Base-by-base conservation (phyloP, 202 grass and related monocot species). In the Carex sylvatica region DNA sequence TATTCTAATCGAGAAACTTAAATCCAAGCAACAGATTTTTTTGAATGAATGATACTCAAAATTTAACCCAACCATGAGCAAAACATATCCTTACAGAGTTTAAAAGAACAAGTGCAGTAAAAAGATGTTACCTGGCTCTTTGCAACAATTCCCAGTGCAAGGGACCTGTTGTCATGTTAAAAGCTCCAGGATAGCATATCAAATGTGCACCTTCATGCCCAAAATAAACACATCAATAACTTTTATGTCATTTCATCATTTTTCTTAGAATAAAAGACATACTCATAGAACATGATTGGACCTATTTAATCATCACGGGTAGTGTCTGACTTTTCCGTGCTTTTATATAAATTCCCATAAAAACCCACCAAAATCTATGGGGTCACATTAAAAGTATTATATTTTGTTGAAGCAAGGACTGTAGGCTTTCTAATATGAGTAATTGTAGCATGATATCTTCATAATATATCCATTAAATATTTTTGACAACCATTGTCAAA, bases 161-260 rank as follows among this genome's bases (percentile, higher is more conserved):
- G 12, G 93, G 97, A 30, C 97, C 97, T 68, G 97, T 99, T 59
- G 97, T 96, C 97, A 99, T 99, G 83, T 99, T 99, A 71, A 99
- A 99, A 51, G 97, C 97, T 78, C 97, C 97, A 88, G 93, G 93
- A 87, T 99, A 96, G 74, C 97, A 99, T 78, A 96, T 71, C 85
- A 99, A 99, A 91, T 99, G 92, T 79, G 91, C 89, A 87, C 97
- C 97, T 95, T 77, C 71, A 78, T 5, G 71, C 1, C 58, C 44
- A 79, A 23, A 76, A 71, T 47, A 65, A 51, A 47, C 11, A 80
- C 61, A 80, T 26, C 1, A 64, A 65, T 18, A 28, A 80, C 3
- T 16, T 75, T 10, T 55, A 74, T 53, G 8, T 35, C 52, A 58
- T 35, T 10, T 2, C n/a, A 20, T 56, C 26, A 35, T 56, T 30